Evolutionary conservation across 2,329 filamentous ascomycete genomes (phyloP), one percentile per base, ranked within the genome.

Genomic region (Alternaria atra): DNA sequence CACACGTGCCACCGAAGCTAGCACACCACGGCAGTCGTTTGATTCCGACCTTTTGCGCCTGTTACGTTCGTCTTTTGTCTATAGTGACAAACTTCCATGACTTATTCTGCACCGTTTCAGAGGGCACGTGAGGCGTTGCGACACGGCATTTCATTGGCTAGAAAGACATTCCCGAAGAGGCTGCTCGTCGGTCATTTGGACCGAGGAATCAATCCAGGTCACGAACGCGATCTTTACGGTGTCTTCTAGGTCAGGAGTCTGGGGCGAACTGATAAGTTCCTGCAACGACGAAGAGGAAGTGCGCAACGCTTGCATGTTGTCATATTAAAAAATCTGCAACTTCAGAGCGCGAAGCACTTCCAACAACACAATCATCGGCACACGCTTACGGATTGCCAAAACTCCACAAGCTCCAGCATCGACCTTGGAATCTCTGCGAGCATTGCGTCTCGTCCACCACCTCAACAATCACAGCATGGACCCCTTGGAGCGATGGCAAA

Each of bases 401-500:
- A 25, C 55, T 53, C 52, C 58, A 39, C 59, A 25, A 32, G 32
- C 46, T 60, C 56, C 54, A 60, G 56, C 32, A 32, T 35, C 55
- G 34, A 30, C 30, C 40, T 27, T 27, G 10, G 12, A 17, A 46
- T 27, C 15, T 60, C 23, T 60, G 52, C 25, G 34, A 34, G 27
- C 50, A 25, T 37, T 43, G 30, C 7, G 23, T 56, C 23, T 48
- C 42, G 23, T 20, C 58, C 29, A 48, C 50, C 13, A 35, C 48
- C 30, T 54, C 29, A 20, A 42, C 27, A 29, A 32, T 17, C 23
- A 23, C 58, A 43, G 40, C 50, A 72, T 72, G 69, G 67, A 70
- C 12, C 55, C 53, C 58, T 43, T 65, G 46, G 69, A 71, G 47
- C 64, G 69, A 59, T 72, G 68, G 68, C 50, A 71, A 56, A 58